Percentiles rank a stretch among this genome's conserved stretches.
Evolutionary conservation across 768 basidiomycete species (phyloP).

Genomic region (Dioszegia crocea): DNA sequence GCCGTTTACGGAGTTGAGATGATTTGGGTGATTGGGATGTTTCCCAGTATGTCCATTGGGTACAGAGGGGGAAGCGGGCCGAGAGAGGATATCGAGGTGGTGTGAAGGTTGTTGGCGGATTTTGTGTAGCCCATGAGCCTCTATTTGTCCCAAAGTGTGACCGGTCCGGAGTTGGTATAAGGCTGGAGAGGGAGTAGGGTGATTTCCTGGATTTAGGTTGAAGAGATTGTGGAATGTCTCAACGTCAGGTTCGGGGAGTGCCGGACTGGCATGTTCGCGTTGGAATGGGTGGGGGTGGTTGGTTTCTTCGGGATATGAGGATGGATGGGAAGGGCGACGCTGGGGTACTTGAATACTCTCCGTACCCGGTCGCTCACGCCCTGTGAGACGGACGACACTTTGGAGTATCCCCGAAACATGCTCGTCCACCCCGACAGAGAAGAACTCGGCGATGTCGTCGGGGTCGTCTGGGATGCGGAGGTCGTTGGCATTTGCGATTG

Average conservation of each 20-base stretch:
- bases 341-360: conserved; percentile 25
- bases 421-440: conserved; percentile 36
- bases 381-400: conserved; percentile 27
- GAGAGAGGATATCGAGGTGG: not conserved
- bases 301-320: not conserved
- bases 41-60: not conserved
- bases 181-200: conserved; percentile 30
- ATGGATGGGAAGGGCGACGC: not conserved
- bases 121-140: not conserved
- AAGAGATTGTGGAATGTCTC: conserved; percentile 25
- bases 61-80: not conserved
- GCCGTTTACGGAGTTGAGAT: not conserved
- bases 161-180: conserved; percentile 22
- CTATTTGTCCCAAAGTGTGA: conserved; percentile 19
- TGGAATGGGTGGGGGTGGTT: not conserved
- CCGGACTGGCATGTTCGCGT: not conserved
- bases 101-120: not conserved
- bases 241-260: conserved; percentile 28
- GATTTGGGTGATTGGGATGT: not conserved
- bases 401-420: conserved; percentile 32
- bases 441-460: conserved; percentile 39
- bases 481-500: conserved; percentile 23
- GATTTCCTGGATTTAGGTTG: conserved; percentile 22
- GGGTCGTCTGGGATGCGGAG: conserved; percentile 14
- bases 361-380: conserved; percentile 21